Conservation (phyloP, 176 grass and related monocot genomes). For the Secale cereale region DNA sequence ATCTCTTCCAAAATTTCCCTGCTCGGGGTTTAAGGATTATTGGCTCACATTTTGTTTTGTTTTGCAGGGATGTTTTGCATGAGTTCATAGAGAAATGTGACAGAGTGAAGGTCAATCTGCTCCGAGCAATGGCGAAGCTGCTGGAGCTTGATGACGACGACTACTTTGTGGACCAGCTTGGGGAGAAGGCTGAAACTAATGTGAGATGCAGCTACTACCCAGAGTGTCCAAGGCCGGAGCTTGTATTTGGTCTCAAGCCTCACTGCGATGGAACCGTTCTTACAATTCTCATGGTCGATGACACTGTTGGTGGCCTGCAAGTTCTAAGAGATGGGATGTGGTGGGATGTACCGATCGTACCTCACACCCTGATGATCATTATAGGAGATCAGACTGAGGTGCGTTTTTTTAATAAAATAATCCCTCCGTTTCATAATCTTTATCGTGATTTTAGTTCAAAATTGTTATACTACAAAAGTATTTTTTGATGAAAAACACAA, state of each 20-base stretch:
- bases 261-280: constrained; percentile 34
- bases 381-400: no score
- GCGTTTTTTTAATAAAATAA: no score
- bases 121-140: constrained; percentile 20
- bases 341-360: no score
- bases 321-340: neutral
- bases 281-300: constrained; percentile 35
- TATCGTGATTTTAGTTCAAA: no score
- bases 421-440: no score
- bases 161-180: constrained; percentile 5
- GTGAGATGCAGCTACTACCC: constrained; percentile 47
- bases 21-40: no score
- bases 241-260: constrained; percentile 50
- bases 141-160: neutral
- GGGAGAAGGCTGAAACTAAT: neutral
- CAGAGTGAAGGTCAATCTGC: neutral
- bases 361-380: no score
- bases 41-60: no score
- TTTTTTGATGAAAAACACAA: no score
- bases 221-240: constrained; percentile 30
- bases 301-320: constrained; percentile 33
- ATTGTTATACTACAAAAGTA: no score
- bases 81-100: constrained; percentile 17
- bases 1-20: no score
- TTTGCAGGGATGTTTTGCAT: constrained; percentile 33